Evolutionary conservation across 768 basidiomycete genomes (phyloP).

Genomic region (Lentinula lateritia): DNA sequence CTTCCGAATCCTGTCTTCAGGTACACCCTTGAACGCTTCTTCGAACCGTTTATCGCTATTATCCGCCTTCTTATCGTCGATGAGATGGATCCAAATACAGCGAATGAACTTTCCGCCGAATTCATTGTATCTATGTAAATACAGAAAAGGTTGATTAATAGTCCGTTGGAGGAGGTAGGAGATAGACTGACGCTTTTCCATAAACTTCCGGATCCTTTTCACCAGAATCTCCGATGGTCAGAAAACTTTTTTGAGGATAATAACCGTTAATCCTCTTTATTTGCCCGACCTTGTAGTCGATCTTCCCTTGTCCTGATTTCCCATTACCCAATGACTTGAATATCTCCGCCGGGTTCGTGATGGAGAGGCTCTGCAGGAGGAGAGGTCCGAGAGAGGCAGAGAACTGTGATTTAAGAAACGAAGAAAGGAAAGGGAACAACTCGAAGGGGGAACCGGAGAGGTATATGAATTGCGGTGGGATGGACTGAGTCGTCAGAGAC

Average conservation of each 20-base stretch:
- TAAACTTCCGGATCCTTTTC: conserved; percentile 42
- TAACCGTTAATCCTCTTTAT: conserved; percentile 33
- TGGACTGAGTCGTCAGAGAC: conserved; percentile 19
- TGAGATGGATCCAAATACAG: conserved; percentile 39
- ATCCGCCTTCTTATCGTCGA: conserved; percentile 29
- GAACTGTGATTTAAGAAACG: conserved; percentile 31
- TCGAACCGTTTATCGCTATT: conserved; percentile 33
- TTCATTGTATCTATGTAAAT: conserved; percentile 24
- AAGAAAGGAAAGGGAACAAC: conserved; percentile 37
- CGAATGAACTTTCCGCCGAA: conserved; percentile 28
- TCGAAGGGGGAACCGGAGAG: conserved; percentile 40
- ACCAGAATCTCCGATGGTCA: conserved; percentile 39
- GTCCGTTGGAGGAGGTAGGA: too few species aligned
- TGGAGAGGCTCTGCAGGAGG: conserved; percentile 31
- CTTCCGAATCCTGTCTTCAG: conserved; percentile 24
- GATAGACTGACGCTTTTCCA: conserved; percentile 29
- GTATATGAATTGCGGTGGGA: conserved; percentile 34
- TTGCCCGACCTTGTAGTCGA: conserved; percentile 29
- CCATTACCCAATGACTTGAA: conserved; percentile 16
- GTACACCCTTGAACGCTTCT: conserved; percentile 28
- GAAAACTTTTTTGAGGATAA: conserved; percentile 38
- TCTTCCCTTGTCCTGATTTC: conserved; percentile 17
- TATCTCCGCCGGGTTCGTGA: conserved; percentile 23
- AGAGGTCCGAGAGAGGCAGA: conserved; percentile 30
- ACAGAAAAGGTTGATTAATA: too few species aligned